Conservation (phyloP, 73 alveolate species). For the Symbiodinium natans region DNA sequence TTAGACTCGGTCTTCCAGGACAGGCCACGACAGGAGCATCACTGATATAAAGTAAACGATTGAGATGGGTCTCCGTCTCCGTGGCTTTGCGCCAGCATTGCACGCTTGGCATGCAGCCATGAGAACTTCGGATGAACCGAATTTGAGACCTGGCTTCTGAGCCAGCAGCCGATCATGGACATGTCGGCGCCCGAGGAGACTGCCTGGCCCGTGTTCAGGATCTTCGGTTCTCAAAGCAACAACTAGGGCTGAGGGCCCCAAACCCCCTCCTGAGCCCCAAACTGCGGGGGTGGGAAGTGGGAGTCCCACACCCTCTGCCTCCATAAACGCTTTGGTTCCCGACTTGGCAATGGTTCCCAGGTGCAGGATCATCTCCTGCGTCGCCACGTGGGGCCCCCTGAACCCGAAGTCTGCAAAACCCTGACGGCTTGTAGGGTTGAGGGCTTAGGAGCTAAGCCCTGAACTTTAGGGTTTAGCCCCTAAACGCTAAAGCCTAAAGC, state of each 20-base stretch:
- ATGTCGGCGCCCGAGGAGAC: constrained; percentile 99
- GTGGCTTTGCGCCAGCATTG: too few species aligned
- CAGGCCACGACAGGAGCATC: too few species aligned
- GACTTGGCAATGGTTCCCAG: constrained; percentile 99
- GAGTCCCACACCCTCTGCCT: constrained; percentile 95
- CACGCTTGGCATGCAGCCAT: too few species aligned
- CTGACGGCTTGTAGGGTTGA: too few species aligned
- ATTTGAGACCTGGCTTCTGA: background rate
- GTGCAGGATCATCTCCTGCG: constrained; percentile 98
- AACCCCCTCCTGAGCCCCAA: too few species aligned
- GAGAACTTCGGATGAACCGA: background rate
- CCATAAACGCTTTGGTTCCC: constrained; percentile 99
- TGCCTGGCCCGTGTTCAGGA: constrained; percentile 94
- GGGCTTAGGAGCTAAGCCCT: too few species aligned
- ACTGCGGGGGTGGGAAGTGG: background rate
- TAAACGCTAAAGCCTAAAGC: too few species aligned
- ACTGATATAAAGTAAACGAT: too few species aligned
- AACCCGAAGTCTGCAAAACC: too few species aligned
- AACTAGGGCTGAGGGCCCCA: background rate
- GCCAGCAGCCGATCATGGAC: constrained; percentile 97
- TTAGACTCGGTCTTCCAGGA: background rate
- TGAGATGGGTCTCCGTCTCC: too few species aligned
- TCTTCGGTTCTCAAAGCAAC: background rate
- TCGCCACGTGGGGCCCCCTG: background rate
- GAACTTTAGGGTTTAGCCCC: too few species aligned